Evolutionary conservation across 805 yeast genomes (phyloP), one percentile per base, ranked within the genome.

Genomic region (Barnettozyma wickerhamii): DNA sequence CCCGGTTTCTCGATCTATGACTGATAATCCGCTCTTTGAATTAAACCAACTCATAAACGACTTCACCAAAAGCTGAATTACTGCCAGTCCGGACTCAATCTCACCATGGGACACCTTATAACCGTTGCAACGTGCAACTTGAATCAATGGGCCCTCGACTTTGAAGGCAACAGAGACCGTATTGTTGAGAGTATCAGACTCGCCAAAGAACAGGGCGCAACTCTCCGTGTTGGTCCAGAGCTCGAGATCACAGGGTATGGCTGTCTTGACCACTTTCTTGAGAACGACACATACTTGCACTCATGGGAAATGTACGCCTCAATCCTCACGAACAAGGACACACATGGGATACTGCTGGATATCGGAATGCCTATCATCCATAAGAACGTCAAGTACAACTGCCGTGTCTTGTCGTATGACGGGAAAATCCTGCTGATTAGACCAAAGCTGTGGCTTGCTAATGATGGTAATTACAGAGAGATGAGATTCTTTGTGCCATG

Each of bases 121-220:
- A 91, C 97, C 0, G 68, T 91, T 28, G 90, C 98, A 1, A 90
- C 98, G 1, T 91, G 98, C 64, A 88, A 90, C 54, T 72, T 93
- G 49, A 93, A 93, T 66, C 99, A 93, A 74, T 93, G 99, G 99
- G 96, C 99, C 0, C 71, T 93, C 40, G 99, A 93, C 61, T 93
- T 88, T 62, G 98, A 91, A 62, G 99, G 99, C 5, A 93, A 93
- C 63, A 73, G 96, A 40, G 96, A 90, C 57, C 72, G 99, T 42
- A 91, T 93, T 48, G 55, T 93, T 19, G 82, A 83, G 55, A 83
- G 95, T 41, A 91, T 93, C 54, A 59, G 57, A 18, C 69, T 75
- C 38, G 96, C 99, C 40, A 93, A 90, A 56, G 61, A 64, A 21
- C 72, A 66, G 45, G 86, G 87, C 13, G 95, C 99, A 0, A 67